phyloP scores from a whole-genome alignment of 345 rosid species.

The Eucalyptus sideroxylon region DNA sequence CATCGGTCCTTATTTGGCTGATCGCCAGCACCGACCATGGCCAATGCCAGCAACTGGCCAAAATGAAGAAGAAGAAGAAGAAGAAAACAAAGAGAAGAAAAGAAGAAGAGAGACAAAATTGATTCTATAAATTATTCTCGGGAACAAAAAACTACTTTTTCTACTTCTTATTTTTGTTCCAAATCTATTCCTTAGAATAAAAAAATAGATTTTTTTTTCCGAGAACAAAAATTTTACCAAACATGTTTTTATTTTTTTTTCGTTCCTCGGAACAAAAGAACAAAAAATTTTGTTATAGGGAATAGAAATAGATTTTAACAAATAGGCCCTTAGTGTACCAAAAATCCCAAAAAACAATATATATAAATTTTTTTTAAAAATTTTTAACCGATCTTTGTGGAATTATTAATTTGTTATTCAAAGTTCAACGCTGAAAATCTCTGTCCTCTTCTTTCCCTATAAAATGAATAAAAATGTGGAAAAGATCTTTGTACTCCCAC shows the following conservation, averaged over 20 bases:
- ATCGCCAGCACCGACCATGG: rapidly evolving
- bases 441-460: not conserved
- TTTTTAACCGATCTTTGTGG: not conserved
- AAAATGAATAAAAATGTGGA: not conserved
- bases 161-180: too few relatives aligned
- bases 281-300: rapidly evolving
- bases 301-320: too few relatives aligned
- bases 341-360: not conserved
- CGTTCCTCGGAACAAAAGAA: rapidly evolving
- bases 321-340: not conserved
- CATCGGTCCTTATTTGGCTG: rapidly evolving
- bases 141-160: too few relatives aligned
- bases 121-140: too few relatives aligned
- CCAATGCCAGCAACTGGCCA: too few relatives aligned
- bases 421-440: not conserved
- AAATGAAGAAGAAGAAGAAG: too few relatives aligned
- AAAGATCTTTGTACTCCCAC: not conserved
- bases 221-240: rapidly evolving
- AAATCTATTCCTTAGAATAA: too few relatives aligned
- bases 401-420: not conserved
- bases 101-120: too few relatives aligned
- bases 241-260: too few relatives aligned
- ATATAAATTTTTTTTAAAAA: not conserved
- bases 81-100: too few relatives aligned
- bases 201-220: too few relatives aligned